Evolutionary conservation across 2,329 filamentous ascomycete species (phyloP), one percentile per base, ranked within the genome.

Genomic region (Claviceps pazoutovae): DNA sequence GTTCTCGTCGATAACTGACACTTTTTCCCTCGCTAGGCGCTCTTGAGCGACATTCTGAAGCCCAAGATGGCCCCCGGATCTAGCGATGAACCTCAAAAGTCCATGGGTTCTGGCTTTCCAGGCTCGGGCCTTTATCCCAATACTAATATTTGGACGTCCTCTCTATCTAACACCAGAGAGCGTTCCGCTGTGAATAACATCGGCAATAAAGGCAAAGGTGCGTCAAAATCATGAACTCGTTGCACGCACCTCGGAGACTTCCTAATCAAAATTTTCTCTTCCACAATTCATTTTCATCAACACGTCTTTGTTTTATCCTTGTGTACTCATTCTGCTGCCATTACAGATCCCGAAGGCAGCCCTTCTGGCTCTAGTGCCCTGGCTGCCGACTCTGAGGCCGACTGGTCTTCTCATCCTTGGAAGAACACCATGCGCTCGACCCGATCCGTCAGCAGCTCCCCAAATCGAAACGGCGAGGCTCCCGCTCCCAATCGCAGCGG

Each of bases 311-410:
- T 34, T 53, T 49, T 59, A 61, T 51, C 59, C 13, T 21, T 30
- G 34, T 19, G 3, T 44, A 11, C 57, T 14, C 48, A 30, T 37
- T 44, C 17, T 23, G 23, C 53, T 34, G 26, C 17, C 48, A 36
- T 13, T 6, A 6, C 39, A 65, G 65, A 65, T 17, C 51, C 60
- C 52, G 61, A 67, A 51, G 61, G 62, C 30, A 58, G 61, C 51
- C 79, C 83, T 60, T 82, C 80, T 3, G 85, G 84, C 48, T 87
- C 84, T 5, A 76, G 81, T 55, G 84, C 83, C 53, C 71, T 89
- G 41, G 74, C 86, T 54, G 74, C 79, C 45, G 79, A 81, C 43
- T 86, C 84, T 9, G 83, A 88, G 60, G 78, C 79, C 17, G 83
- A 86, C 58, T 86, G 83, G 80, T 44, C 38, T 54, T 68, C 72